A percentile compares a stretch with the other conserved stretches of the same genome.
phyloP scores from a whole-genome alignment of 2,329 filamentous ascomycete species.

The Fusarium avenaceum region DNA sequence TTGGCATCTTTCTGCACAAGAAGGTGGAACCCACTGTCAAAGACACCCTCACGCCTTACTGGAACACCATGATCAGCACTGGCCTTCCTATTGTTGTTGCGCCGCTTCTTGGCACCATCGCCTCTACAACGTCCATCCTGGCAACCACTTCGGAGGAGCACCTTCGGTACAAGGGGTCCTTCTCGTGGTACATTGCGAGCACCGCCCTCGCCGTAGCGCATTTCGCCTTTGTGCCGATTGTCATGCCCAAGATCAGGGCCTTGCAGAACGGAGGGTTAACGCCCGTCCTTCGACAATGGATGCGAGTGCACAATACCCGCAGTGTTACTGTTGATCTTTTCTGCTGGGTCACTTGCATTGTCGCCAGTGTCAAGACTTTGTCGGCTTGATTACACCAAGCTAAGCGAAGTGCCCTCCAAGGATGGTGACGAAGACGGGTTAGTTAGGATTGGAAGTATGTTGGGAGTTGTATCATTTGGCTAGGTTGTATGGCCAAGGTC shows the following conservation, averaged over 20 bases:
- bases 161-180: neutral
- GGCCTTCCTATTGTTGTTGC: neutral
- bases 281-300: neutral
- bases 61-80: neutral
- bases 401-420: too few relatives aligned
- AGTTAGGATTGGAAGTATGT: too few relatives aligned
- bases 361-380: neutral
- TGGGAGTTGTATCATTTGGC: too few relatives aligned
- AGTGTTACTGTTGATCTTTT: neutral
- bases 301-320: neutral
- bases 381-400: neutral
- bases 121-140: neutral
- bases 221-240: neutral
- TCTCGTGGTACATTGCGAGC: conserved; percentile 1
- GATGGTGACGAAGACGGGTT: neutral
- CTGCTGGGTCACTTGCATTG: neutral
- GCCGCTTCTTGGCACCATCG: neutral
- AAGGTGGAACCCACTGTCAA: neutral
- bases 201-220: neutral
- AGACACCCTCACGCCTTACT: neutral
- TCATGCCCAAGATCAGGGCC: neutral
- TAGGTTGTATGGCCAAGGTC: too few relatives aligned
- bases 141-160: neutral
- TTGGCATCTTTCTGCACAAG: neutral
- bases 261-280: neutral